Percentiles rank a stretch among this genome's conserved stretches.
phyloP scores from a whole-genome alignment of 2,329 filamentous ascomycete species.

The Geosmithia putterillii region DNA sequence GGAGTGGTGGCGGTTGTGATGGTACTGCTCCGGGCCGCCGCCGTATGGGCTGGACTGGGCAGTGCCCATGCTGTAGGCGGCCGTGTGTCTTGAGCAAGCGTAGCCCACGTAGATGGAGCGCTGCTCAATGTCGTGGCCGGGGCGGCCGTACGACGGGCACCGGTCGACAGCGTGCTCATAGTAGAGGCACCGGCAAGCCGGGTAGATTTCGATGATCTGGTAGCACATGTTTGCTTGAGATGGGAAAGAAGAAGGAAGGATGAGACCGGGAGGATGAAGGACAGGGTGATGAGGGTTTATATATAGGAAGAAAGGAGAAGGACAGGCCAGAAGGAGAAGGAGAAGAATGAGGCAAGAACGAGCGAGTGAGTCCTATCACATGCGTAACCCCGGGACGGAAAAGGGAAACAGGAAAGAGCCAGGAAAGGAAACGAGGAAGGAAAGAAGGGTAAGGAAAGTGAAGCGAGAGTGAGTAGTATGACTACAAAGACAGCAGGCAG shows the following conservation, averaged over 20 bases:
- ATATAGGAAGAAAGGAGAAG: background rate
- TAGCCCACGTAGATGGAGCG: conserved; percentile 76
- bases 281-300: background rate
- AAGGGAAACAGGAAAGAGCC: background rate
- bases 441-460: background rate
- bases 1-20: too few relatives aligned
- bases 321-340: too few relatives aligned
- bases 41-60: too few relatives aligned
- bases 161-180: conserved; percentile 79
- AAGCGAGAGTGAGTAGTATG: background rate
- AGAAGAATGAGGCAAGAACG: too few relatives aligned
- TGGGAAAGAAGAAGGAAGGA: conserved; percentile 22
- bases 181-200: conserved; percentile 79
- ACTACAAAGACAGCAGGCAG: too few relatives aligned
- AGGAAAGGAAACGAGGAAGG: background rate
- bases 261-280: background rate
- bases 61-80: conserved; percentile 22
- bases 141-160: conserved; percentile 62
- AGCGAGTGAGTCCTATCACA: too few relatives aligned
- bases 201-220: conserved; percentile 74
- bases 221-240: conserved; percentile 62
- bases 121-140: conserved; percentile 59
- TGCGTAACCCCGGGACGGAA: background rate
- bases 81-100: conserved; percentile 48
- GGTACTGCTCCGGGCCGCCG: too few relatives aligned